Evolutionary conservation across 352 stramenopile species (phyloP).

Genomic region (Phytopythium ostracodes): DNA sequence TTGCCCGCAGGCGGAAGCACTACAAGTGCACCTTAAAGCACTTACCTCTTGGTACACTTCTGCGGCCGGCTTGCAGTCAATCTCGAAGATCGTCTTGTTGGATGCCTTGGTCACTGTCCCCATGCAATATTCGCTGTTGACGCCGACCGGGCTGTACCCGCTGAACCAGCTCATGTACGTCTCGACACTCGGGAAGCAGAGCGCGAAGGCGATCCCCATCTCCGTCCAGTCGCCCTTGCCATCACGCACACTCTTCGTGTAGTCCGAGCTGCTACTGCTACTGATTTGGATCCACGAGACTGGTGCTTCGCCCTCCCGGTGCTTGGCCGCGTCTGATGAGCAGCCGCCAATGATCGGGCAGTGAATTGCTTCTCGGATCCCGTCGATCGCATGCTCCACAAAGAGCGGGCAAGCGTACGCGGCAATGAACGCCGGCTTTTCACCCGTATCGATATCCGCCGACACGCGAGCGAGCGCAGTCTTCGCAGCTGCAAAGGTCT

Average conservation of each 20-base stretch:
- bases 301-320: constrained; percentile 57
- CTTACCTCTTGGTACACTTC: constrained; percentile 83
- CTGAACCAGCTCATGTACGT: constrained; percentile 87
- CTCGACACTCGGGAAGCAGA: constrained; percentile 84
- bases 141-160: constrained; percentile 72
- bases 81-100: constrained; percentile 85
- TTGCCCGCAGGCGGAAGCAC: too few relatives aligned
- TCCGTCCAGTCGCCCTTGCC: constrained; percentile 74
- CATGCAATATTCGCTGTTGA: constrained; percentile 80
- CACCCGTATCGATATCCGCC: constrained; percentile 49
- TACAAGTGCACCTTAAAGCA: too few relatives aligned
- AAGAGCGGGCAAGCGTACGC: constrained; percentile 80
- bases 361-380: constrained; percentile 72
- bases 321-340: constrained; percentile 72
- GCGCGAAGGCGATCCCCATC: constrained; percentile 76
- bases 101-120: constrained; percentile 82
- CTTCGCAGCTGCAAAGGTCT: constrained; percentile 71
- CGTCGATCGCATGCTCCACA: constrained; percentile 79
- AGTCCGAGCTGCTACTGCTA: constrained; percentile 76
- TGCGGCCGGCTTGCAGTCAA: constrained; percentile 77
- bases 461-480: constrained; percentile 52
- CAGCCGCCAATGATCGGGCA: constrained; percentile 83
- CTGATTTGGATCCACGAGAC: constrained; percentile 87
- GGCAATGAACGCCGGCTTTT: constrained; percentile 76
- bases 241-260: constrained; percentile 72